phyloP scores from a whole-genome alignment of 192 early-diverging fungal genomes.

The Coemansia reversa region DNA sequence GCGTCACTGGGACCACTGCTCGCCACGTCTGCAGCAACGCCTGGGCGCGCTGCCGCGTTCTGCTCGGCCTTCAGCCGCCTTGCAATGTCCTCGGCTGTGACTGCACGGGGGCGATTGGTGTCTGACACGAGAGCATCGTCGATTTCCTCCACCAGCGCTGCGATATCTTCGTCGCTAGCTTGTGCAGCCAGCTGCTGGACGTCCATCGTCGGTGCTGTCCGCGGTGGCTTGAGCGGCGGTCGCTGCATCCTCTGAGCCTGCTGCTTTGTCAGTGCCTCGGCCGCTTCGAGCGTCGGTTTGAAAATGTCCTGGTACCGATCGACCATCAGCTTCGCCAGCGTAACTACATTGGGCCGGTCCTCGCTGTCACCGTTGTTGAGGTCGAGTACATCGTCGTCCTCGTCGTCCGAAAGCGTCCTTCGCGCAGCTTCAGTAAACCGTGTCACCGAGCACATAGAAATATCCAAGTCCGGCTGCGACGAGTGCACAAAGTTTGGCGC shows the following conservation, averaged over 20 bases:
- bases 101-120: background rate
- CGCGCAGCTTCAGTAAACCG: slow-evolving; percentile 20
- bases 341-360: slow-evolving; percentile 50
- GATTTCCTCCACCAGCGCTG: slow-evolving; percentile 40
- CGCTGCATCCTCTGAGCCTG: slow-evolving; percentile 8
- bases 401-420: slow-evolving; percentile 13
- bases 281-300: slow-evolving; percentile 49
- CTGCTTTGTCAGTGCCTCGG: slow-evolving; percentile 37
- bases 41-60: slow-evolving; percentile 9
- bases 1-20: background rate
- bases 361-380: slow-evolving; percentile 20
- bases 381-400: slow-evolving; percentile 31
- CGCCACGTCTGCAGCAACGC: slow-evolving; percentile 1
- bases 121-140: slow-evolving; percentile 13
- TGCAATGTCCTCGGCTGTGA: slow-evolving; percentile 46
- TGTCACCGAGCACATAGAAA: slow-evolving; percentile 53
- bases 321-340: slow-evolving; percentile 47
- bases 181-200: slow-evolving; percentile 8
- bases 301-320: slow-evolving; percentile 53
- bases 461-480: slow-evolving; percentile 51
- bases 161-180: slow-evolving; percentile 52
- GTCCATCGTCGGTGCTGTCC: slow-evolving; percentile 2
- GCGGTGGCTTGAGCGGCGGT: slow-evolving; percentile 42
- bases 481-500: slow-evolving; percentile 79
- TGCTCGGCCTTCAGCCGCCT: slow-evolving; percentile 47